A percentile compares a stretch with the other conserved stretches of the same genome.
Conservation (phyloP, 1,139 yeast species). For the Komagataea norvegica region DNA sequence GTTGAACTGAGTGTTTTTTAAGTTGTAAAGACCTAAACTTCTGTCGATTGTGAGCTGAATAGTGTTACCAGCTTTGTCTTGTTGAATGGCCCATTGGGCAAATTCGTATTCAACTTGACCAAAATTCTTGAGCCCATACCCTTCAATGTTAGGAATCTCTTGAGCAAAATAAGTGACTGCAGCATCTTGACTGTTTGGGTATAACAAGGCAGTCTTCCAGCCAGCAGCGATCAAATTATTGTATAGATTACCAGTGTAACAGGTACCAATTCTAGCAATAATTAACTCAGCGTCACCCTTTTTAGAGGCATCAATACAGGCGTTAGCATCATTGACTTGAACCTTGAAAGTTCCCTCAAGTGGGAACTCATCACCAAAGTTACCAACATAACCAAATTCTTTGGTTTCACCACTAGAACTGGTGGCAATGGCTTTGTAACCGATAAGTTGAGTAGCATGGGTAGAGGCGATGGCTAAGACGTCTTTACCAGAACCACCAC, state of each 20-base stretch:
- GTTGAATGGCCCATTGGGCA: constrained; percentile 8
- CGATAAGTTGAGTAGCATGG: constrained; percentile 9
- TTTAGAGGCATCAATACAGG: constrained; percentile 1
- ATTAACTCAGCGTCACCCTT: not conserved
- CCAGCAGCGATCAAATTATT: not conserved
- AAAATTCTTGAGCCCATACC: constrained; percentile 8
- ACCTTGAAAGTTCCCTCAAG: constrained; percentile 6
- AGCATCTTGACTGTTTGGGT: constrained; percentile 1
- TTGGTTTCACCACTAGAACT: constrained; percentile 9
- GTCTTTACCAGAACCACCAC: constrained; percentile 38
- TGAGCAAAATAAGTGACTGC: constrained; percentile 1
- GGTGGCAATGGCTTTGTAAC: constrained; percentile 6
- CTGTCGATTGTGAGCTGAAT: constrained; percentile 4
- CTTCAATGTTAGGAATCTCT: not conserved
- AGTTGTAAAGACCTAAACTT: constrained; percentile 1
- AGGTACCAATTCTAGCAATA: constrained; percentile 7
- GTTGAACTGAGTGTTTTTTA: constrained; percentile 5
- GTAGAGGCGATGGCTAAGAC: constrained; percentile 13
- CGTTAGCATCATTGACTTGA: not conserved
- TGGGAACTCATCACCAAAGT: constrained; percentile 2
- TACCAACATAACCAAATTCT: constrained; percentile 7
- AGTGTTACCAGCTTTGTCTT: constrained; percentile 6
- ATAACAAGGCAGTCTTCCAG: constrained; percentile 4
- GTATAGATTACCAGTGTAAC: constrained; percentile 4
- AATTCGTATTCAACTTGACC: constrained; percentile 7